A percentile compares a stretch with the other conserved stretches of the same genome.
Evolutionary conservation across 768 basidiomycete genomes (phyloP).

Genomic region (Mycena galopus): DNA sequence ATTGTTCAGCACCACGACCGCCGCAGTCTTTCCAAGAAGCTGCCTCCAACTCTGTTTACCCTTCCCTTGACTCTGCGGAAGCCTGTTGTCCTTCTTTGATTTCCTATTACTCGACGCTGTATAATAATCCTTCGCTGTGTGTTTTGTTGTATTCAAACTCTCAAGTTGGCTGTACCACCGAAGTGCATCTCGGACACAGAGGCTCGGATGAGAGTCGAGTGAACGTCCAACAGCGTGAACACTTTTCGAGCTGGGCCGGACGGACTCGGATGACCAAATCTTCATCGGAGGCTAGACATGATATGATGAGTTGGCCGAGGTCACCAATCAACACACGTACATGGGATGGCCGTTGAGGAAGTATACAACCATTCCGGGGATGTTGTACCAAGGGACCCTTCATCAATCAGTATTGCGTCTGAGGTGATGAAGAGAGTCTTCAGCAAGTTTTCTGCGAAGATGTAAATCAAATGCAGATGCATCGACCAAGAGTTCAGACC

Average conservation of each 20-base stretch:
- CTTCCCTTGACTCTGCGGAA: constrained; percentile 24
- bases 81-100: constrained; percentile 22
- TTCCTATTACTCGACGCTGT: constrained; percentile 1
- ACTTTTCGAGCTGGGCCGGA: constrained; percentile 76
- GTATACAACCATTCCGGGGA: constrained; percentile 65
- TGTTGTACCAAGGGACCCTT: constrained; percentile 54
- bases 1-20: constrained; percentile 64
- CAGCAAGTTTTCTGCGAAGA: constrained; percentile 68
- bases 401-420: constrained; percentile 66
- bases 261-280: constrained; percentile 66
- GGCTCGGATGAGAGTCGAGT: constrained; percentile 62
- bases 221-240: constrained; percentile 93
- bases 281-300: constrained; percentile 38
- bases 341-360: constrained; percentile 57
- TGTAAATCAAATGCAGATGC: constrained; percentile 1
- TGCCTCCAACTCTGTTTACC: constrained; percentile 59
- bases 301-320: constrained; percentile 11
- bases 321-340: constrained; percentile 47
- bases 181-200: constrained; percentile 76
- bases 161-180: constrained; percentile 36
- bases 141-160: constrained; percentile 8
- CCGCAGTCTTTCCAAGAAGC: constrained; percentile 61
- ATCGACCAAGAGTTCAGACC: constrained; percentile 43
- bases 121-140: constrained; percentile 3
- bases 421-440: constrained; percentile 88